A percentile compares a stretch with the other conserved stretches of the same genome.
These are phyloP conservation scores for Cyclocybe aegerita DNA, from an alignment of 768 basidiomycete species.

Conservation along the genomic window DNA sequence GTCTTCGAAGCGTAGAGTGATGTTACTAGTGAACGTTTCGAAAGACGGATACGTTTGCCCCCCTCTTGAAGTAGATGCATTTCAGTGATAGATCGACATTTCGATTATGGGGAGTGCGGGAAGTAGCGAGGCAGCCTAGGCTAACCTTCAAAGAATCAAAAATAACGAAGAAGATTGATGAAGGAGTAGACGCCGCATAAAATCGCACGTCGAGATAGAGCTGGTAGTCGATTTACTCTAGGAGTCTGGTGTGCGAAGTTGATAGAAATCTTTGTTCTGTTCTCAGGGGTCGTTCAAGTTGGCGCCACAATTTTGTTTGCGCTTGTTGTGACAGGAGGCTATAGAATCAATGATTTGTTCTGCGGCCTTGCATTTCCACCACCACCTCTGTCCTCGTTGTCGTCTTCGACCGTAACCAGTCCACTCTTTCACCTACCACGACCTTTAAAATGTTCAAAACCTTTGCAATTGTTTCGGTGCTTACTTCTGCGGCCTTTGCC, in stretches of 20 bases:
- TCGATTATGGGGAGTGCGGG: no score
- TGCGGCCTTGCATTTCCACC: slow-evolving; percentile 15
- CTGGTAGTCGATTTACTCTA: no score
- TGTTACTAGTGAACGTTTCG: background rate
- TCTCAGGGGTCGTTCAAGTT: no score
- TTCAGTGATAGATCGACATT: no score
- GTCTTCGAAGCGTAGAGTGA: no score
- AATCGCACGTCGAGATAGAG: no score
- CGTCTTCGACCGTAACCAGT: slow-evolving; percentile 43
- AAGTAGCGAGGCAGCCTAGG: no score
- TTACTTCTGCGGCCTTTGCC: slow-evolving; percentile 51
- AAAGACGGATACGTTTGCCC: background rate
- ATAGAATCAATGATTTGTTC: slow-evolving; percentile 18
- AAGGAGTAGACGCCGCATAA: no score
- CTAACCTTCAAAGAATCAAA: background rate
- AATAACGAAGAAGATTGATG: no score
- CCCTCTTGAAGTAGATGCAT: no score
- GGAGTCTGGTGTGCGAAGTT: no score
- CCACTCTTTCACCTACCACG: slow-evolving; percentile 42
- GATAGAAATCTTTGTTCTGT: no score
- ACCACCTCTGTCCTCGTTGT: slow-evolving; percentile 22
- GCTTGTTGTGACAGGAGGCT: slow-evolving; percentile 25
- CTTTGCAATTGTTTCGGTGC: slow-evolving; percentile 49
- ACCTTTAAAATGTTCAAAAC: slow-evolving; percentile 46
- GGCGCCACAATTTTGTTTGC: slow-evolving; percentile 27